Evolutionary conservation across 1,284 basidiomycete genomes (phyloP).

Genomic region (Stereum hirsutum): DNA sequence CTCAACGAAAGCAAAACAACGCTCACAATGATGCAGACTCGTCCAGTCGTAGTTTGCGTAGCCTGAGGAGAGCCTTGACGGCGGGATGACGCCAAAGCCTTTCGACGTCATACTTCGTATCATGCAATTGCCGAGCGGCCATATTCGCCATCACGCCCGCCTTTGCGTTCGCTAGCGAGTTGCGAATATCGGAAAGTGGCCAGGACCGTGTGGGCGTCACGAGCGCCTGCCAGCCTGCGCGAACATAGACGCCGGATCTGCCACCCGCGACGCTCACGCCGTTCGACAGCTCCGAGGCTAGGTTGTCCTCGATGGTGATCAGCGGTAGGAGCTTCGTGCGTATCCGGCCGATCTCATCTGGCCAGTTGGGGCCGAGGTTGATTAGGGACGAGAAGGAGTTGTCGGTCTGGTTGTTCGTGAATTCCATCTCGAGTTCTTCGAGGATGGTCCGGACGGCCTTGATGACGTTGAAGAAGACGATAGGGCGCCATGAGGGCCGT

Average conservation of each 20-base stretch:
- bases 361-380: conserved; percentile 20
- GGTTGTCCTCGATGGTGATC: conserved; percentile 53
- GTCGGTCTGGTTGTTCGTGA: conserved; percentile 21
- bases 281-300: conserved; percentile 59
- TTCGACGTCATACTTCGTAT: conserved; percentile 39
- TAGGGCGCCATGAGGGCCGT: conserved; percentile 65
- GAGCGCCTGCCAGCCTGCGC: conserved; percentile 57
- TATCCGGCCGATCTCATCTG: conserved; percentile 40
- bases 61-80: conserved; percentile 43
- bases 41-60: conserved; percentile 56
- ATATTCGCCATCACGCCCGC: conserved; percentile 34
- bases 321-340: conserved; percentile 52
- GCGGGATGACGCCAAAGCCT: conserved; percentile 62
- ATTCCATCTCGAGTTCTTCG: conserved; percentile 60
- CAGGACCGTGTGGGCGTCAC: conserved; percentile 36
- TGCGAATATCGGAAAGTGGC: conserved; percentile 24
- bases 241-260: conserved; percentile 52
- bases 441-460: conserved; percentile 70
- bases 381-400: conserved; percentile 12
- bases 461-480: conserved; percentile 75
- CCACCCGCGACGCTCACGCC: conserved; percentile 51
- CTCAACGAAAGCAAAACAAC: conserved; percentile 2
- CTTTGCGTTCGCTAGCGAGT: conserved; percentile 22
- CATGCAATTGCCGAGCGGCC: conserved; percentile 44
- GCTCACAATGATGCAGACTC: conserved; percentile 72